Conservation (phyloP, 805 yeast species). For the Kockiozyma suomiensis region DNA sequence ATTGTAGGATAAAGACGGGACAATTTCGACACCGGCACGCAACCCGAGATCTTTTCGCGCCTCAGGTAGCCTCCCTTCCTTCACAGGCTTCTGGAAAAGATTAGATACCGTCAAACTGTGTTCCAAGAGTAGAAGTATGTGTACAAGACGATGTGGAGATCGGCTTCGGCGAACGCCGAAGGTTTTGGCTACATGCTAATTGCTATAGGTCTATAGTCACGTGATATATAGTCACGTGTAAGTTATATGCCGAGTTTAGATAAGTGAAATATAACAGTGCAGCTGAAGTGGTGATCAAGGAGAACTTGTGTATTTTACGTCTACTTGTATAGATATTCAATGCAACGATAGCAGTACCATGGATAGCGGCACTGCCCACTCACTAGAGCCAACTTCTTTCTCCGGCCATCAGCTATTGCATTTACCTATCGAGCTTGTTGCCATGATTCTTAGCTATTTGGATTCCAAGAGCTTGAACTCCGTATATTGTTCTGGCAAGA, state of each 20-base stretch:
- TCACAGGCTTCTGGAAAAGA: slow-evolving; percentile 2
- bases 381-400: too few relatives aligned
- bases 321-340: too few relatives aligned
- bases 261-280: too few relatives aligned
- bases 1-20: not conserved
- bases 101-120: slow-evolving; percentile 6
- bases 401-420: not conserved
- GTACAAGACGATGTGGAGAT: not conserved
- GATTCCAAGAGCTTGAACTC: not conserved
- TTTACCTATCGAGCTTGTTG: not conserved
- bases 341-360: too few relatives aligned
- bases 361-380: too few relatives aligned
- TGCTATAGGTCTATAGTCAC: not conserved
- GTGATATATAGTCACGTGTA: not conserved
- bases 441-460: not conserved
- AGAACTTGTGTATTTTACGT: too few relatives aligned
- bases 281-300: too few relatives aligned
- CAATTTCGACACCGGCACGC: not conserved
- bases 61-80: not conserved
- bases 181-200: not conserved
- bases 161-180: slow-evolving; percentile 11
- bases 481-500: not conserved
- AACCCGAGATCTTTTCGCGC: not conserved
- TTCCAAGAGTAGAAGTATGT: slow-evolving; percentile 1
- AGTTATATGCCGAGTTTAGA: not conserved